Evolutionary conservation across 306 rosid genomes (phyloP).

Genomic region (Dalbergia cochinchinensis): DNA sequence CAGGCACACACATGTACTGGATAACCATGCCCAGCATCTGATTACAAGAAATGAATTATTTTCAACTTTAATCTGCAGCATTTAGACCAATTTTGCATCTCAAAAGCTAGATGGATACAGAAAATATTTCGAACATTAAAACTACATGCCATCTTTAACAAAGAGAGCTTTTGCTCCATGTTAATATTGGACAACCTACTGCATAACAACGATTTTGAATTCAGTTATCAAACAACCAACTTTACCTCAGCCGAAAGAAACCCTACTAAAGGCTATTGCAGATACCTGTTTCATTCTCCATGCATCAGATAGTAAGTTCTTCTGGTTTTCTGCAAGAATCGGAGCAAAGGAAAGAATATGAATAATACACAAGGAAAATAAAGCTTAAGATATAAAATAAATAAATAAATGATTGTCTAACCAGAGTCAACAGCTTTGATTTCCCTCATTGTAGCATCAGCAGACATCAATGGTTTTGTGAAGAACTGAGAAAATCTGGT

Average conservation of each 20-base stretch:
- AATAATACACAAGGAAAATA: constrained; percentile 21
- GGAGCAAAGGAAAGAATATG: constrained; percentile 1
- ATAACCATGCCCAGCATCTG: constrained; percentile 22
- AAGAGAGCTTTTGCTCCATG: constrained; percentile 2
- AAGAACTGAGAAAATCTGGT: constrained; percentile 95
- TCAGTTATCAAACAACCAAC: constrained; percentile 26
- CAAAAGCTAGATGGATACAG: constrained; percentile 17
- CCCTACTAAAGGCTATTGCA: constrained; percentile 36
- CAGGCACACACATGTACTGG: background rate
- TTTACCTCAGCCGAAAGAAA: constrained; percentile 13
- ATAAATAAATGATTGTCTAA: constrained; percentile 40
- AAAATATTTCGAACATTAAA: constrained; percentile 27
- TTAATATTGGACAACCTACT: constrained; percentile 23
- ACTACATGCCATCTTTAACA: background rate
- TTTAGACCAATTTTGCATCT: constrained; percentile 37
- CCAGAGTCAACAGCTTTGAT: constrained; percentile 99
- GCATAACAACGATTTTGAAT: background rate
- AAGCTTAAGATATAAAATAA: constrained; percentile 9
- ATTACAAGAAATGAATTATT: no score
- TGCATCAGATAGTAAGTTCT: constrained; percentile 83
- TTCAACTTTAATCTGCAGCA: constrained; percentile 14
- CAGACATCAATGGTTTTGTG: constrained; percentile 88
- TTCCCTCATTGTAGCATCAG: constrained; percentile 97
- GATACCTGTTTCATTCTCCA: constrained; percentile 95
- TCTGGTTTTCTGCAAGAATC: constrained; percentile 92